Evolutionary conservation across 345 rosid genomes (phyloP).

Genomic region (Gossypium raimondii): DNA sequence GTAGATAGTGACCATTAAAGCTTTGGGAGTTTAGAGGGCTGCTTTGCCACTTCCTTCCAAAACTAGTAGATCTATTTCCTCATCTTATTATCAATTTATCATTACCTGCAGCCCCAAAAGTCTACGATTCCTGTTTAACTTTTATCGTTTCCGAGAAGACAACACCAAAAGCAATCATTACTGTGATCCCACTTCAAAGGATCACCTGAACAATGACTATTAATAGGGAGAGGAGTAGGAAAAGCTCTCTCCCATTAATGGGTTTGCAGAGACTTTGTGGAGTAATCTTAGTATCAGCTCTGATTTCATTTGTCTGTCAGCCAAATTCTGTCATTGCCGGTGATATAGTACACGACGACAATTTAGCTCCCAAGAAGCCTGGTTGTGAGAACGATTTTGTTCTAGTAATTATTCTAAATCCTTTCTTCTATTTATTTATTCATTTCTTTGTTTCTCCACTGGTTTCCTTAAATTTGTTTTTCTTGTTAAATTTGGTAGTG

Average conservation of each 20-base stretch:
- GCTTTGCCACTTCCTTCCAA: too few species aligned
- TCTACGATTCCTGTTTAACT: background rate
- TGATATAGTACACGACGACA: conserved; percentile 85
- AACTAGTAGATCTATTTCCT: too few species aligned
- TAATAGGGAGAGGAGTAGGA: background rate
- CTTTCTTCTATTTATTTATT: conserved; percentile 33
- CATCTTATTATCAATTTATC: too few species aligned
- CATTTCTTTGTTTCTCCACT: conserved; percentile 43
- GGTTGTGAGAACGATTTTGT: conserved; percentile 97
- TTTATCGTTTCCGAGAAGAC: background rate
- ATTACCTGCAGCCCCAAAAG: background rate
- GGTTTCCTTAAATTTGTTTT: conserved; percentile 23
- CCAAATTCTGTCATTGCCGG: conserved; percentile 58
- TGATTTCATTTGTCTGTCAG: conserved; percentile 41
- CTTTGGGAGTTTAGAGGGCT: too few species aligned
- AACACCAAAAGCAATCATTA: background rate
- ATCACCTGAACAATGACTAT: conserved; percentile 8
- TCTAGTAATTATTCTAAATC: conserved; percentile 44
- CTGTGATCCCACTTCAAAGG: conserved; percentile 27
- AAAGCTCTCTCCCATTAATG: conserved; percentile 32
- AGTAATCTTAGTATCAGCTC: conserved; percentile 26
- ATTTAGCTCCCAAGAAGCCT: conserved; percentile 85
- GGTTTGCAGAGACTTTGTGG: conserved; percentile 43
- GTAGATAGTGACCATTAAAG: too few species aligned
- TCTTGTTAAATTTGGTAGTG: background rate